Evolutionary conservation across 2,329 filamentous ascomycete species (phyloP).

Genomic region (Rhytidhysteron rufulum): DNA sequence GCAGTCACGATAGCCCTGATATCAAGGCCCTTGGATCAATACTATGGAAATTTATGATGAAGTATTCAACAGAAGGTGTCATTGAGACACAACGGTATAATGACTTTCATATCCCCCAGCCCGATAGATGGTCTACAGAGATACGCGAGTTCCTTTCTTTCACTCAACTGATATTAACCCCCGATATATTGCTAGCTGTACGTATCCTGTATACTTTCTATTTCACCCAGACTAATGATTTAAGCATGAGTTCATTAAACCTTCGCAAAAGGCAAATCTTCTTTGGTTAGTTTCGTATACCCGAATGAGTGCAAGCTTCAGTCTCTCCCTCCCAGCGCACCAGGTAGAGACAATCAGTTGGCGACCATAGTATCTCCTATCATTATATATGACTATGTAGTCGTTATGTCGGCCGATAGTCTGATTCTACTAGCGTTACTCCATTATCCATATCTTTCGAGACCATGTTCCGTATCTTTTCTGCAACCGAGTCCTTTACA

Average conservation of each 20-base stretch:
- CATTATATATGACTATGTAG: too few species aligned
- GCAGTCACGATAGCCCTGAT: neutral
- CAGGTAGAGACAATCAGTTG: too few species aligned
- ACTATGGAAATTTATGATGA: neutral
- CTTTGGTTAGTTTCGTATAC: neutral
- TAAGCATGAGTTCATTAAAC: constrained; percentile 1
- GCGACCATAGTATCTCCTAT: too few species aligned
- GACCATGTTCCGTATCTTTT: too few species aligned
- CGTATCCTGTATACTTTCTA: neutral
- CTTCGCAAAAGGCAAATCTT: neutral
- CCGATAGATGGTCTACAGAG: neutral
- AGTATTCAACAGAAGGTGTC: too few species aligned
- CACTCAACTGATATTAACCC: neutral
- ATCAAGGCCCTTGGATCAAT: neutral
- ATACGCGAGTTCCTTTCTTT: neutral
- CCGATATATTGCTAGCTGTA: neutral
- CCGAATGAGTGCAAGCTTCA: neutral
- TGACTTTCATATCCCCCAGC: neutral
- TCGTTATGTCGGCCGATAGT: too few species aligned
- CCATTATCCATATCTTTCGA: too few species aligned
- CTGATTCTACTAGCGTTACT: too few species aligned
- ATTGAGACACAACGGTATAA: neutral
- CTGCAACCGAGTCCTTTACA: too few species aligned
- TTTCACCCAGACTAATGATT: neutral
- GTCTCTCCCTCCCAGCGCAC: neutral